Evolutionary conservation across 139 green algal genomes (phyloP).

Genomic region (Chlorella sp.): DNA sequence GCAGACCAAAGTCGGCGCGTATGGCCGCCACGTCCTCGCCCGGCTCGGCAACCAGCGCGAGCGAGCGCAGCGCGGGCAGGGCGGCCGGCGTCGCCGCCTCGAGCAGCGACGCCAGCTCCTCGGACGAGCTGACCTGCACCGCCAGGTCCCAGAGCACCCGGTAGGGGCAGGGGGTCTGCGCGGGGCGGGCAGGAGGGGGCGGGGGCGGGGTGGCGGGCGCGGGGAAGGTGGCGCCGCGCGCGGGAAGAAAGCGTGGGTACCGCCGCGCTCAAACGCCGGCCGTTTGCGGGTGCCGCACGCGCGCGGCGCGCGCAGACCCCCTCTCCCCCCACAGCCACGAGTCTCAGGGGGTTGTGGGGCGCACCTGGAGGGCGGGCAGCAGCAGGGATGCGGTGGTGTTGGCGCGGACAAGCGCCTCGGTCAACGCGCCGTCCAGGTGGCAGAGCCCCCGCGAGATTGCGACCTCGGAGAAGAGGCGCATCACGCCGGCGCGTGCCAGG

Average conservation of each 20-base stretch:
- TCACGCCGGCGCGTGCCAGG: too few species aligned
- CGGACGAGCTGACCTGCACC: neutral
- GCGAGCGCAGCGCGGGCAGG: slow-evolving; percentile 26
- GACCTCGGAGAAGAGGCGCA: neutral
- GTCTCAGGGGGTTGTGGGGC: neutral
- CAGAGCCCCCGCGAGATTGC: slow-evolving; percentile 8
- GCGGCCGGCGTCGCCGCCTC: neutral
- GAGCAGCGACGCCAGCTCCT: slow-evolving; percentile 9
- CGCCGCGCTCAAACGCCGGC: neutral
- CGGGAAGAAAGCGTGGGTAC: neutral
- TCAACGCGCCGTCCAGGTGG: slow-evolving; percentile 1
- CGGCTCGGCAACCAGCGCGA: slow-evolving; percentile 9
- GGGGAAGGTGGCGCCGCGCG: neutral
- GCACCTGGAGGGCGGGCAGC: slow-evolving; percentile 7
- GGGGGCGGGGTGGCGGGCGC: neutral
- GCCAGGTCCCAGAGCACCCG: neutral
- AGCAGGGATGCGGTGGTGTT: slow-evolving; percentile 6
- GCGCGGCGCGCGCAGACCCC: neutral
- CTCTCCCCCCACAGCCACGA: too few species aligned
- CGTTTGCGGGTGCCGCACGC: neutral
- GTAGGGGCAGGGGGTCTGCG: slow-evolving; percentile 8
- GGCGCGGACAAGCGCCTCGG: neutral
- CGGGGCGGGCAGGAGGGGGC: neutral
- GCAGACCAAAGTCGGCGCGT: neutral
- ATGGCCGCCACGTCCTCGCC: neutral